Conservation (phyloP, 169 alveolate genomes). For the Theileria parva region DNA sequence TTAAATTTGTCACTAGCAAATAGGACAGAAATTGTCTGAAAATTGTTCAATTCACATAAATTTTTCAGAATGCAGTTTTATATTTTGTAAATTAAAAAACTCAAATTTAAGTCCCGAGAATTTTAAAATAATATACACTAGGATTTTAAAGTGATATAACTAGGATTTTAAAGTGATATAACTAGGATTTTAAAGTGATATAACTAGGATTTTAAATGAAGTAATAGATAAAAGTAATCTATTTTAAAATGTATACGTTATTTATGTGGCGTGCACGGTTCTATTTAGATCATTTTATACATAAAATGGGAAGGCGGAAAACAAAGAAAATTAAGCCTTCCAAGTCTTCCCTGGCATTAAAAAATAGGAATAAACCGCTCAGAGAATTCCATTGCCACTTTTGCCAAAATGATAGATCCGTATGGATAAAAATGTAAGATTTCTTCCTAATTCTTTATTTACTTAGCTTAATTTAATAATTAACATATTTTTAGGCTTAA, state of each 20-base stretch:
- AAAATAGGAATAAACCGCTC: conserved; percentile 82
- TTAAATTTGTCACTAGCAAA: neutral
- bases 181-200: neutral
- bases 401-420: conserved; percentile 90
- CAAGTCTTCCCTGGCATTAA: conserved; percentile 40
- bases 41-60: neutral
- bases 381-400: conserved; percentile 92
- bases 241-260: neutral
- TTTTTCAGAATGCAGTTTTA: neutral
- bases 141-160: neutral
- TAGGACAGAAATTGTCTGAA: neutral
- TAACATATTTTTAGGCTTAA: neutral
- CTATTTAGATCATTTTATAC: neutral
- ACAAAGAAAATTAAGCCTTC: conserved; percentile 56
- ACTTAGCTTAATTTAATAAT: neutral
- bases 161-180: neutral
- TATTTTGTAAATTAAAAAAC: neutral
- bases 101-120: neutral
- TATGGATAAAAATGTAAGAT: conserved; percentile 84
- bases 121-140: neutral
- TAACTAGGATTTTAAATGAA: neutral
- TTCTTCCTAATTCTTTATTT: neutral
- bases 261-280: neutral
- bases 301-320: conserved; percentile 47
- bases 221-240: neutral